Evolutionary conservation across 2,329 filamentous ascomycete species (phyloP), one percentile per base, ranked within the genome.

Genomic region (Pseudocercospora fijiensis): DNA sequence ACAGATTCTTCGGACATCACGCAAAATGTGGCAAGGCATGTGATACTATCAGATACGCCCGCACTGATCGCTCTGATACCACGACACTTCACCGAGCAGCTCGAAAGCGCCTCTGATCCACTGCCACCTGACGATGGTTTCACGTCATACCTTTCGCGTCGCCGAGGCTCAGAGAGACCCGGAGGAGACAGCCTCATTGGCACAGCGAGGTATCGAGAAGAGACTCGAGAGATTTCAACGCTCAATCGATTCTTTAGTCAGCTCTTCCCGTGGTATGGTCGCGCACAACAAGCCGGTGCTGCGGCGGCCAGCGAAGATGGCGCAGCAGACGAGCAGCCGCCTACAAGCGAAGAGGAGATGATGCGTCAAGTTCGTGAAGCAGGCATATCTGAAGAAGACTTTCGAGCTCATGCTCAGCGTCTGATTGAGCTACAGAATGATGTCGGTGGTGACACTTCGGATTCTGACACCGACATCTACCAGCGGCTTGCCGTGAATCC

Each of bases 91-190:
- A 86, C 92, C 10, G 81, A 84, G 18, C 80, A 83, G 33, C 81
- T 87, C 53, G 87, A 88, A 2, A 92, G 90, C 66, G 86, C 91
- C 18, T 95, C 91, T 22, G 93, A 96, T 73, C 92, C 92, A 1
- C 79, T 96, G 13, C 91, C 92, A 20, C 93, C 92, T 1, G 76
- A 83, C 0, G 78, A 85, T 61, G 58, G 60, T 3, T 65, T 65
- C 59, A 53, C 49, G 27, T 65, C 67, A 3, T 65, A 69, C 45
- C 57, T 59, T 9, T 58, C 60, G 1, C 60, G 57, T 16, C 26
- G 37, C 5, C 45, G 43, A 22, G 26, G 53, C 8, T 60, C 62
- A 9, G 27, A 33, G 18, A 33, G 53, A 22, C 28, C 57, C 13
- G 51, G 52, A 16, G 45, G 55, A n/a, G 52, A 49, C 20, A 57